Conservation (phyloP, 2,329 filamentous ascomycete genomes). For the Calonectria hawksworthii region DNA sequence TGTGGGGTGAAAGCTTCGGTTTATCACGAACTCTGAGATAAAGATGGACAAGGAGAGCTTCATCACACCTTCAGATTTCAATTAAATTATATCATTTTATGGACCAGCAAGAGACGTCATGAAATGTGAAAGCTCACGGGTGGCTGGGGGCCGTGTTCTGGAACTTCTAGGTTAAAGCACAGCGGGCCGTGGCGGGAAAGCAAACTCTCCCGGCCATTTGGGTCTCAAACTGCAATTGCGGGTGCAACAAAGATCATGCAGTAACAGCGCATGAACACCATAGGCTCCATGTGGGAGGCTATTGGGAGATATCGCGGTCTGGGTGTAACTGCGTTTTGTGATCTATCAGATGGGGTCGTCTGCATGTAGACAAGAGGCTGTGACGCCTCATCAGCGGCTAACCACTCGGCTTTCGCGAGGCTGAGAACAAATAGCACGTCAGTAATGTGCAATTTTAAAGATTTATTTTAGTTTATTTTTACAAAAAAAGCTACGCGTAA, state of each 20-base stretch:
- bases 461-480: background rate
- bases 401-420: background rate
- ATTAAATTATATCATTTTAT: background rate
- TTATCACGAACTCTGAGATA: background rate
- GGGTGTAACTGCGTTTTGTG: slow-evolving; percentile 18
- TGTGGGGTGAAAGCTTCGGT: slow-evolving; percentile 7
- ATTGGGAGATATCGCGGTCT: background rate
- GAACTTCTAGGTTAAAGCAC: background rate
- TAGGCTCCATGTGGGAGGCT: background rate
- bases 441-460: background rate
- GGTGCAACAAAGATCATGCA: slow-evolving; percentile 28
- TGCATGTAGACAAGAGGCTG: slow-evolving; percentile 4
- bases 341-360: slow-evolving; percentile 24
- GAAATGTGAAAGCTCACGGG: background rate
- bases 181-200: background rate
- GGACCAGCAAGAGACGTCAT: background rate
- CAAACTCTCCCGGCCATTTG: slow-evolving; percentile 3
- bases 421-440: background rate
- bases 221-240: slow-evolving; percentile 17
- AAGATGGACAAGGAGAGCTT: background rate
- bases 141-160: background rate
- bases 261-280: slow-evolving; percentile 27
- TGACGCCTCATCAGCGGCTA: slow-evolving; percentile 6
- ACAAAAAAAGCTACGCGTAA: background rate
- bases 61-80: background rate